Conservation (phyloP, 148 eudicot genomes). For the Heliosperma pusillum region DNA sequence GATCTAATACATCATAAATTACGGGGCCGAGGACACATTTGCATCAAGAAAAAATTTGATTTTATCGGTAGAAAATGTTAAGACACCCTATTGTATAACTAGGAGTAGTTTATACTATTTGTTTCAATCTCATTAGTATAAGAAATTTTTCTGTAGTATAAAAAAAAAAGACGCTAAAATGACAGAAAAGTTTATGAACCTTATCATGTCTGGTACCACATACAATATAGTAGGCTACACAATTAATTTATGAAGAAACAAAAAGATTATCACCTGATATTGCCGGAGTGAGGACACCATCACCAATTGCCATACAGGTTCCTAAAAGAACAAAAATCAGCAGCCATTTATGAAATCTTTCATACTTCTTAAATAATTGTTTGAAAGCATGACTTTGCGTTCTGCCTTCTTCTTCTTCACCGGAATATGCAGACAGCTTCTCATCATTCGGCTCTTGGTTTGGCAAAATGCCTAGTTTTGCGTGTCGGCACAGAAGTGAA, state of each 20-base stretch:
- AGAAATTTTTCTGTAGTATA: too few relatives aligned
- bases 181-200: too few relatives aligned
- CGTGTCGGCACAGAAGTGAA: conserved; percentile 53
- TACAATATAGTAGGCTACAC: not conserved
- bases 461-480: conserved; percentile 52
- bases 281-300: conserved; percentile 65
- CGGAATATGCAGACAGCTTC: conserved; percentile 40
- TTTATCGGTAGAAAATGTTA: too few relatives aligned
- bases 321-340: conserved; percentile 61
- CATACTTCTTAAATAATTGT: conserved; percentile 45
- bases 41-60: too few relatives aligned
- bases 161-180: too few relatives aligned
- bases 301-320: conserved; percentile 66
- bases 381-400: conserved; percentile 37
- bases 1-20: too few relatives aligned
- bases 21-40: too few relatives aligned
- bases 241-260: not conserved
- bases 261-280: conserved; percentile 43
- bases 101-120: too few relatives aligned
- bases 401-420: conserved; percentile 37
- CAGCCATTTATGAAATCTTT: conserved; percentile 43
- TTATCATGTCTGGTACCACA: not conserved
- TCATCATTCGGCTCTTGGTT: conserved; percentile 45
- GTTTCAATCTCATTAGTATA: too few relatives aligned
- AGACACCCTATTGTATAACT: too few relatives aligned